A percentile compares a stretch with the other conserved stretches of the same genome.
Evolutionary conservation across 345 rosid species (phyloP).

Genomic region (Bruguiera parviflora): DNA sequence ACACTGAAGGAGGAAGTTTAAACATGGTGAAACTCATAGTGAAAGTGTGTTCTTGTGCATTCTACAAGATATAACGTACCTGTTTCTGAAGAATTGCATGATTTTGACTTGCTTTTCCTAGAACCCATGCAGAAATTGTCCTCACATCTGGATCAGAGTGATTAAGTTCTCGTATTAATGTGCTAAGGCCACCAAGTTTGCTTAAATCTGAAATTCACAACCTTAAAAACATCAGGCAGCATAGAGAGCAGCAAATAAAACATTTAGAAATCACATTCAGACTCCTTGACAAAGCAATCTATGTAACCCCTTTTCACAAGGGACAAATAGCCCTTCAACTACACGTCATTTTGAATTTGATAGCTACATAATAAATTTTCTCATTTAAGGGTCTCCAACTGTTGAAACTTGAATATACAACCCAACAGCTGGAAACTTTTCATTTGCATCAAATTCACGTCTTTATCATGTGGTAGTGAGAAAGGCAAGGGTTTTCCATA

Average conservation of each 20-base stretch:
- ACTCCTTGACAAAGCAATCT: no score
- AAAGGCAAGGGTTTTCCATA: no score
- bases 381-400: no score
- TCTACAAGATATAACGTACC: slow-evolving; percentile 25
- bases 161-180: slow-evolving; percentile 51
- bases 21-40: neutral
- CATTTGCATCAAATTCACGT: no score
- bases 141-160: slow-evolving; percentile 66
- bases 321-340: no score
- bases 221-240: neutral
- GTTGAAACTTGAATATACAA: no score
- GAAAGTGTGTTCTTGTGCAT: neutral
- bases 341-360: no score
- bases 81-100: slow-evolving; percentile 76
- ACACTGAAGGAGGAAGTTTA: neutral
- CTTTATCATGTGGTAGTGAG: no score
- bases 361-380: no score
- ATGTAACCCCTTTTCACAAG: no score
- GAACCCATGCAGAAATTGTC: slow-evolving; percentile 87
- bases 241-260: neutral
- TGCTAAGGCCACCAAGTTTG: slow-evolving; percentile 72
- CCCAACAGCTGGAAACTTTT: no score
- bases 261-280: neutral
- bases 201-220: slow-evolving; percentile 53
- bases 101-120: slow-evolving; percentile 91